These are phyloP conservation scores for Serendipita indica DNA, from an alignment of 768 basidiomycete species.

Conservation along the genomic window DNA sequence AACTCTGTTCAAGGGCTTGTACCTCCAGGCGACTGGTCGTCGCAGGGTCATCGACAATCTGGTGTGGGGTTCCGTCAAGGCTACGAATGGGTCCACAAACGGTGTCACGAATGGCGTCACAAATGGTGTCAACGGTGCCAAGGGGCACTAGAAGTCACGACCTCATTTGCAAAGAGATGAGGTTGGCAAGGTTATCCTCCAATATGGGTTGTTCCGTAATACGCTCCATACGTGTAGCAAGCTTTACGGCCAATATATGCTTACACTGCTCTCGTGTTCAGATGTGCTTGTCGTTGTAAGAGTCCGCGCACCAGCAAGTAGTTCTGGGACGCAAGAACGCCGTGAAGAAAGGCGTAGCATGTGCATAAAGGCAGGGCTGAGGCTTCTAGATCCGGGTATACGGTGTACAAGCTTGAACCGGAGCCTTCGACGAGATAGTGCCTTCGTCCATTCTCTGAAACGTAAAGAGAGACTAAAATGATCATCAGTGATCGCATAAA, in stretches of 20 bases:
- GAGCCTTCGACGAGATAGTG: not conserved
- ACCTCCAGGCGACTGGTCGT: slow-evolving; percentile 2
- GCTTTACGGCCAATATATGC: not conserved
- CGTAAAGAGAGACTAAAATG: not conserved
- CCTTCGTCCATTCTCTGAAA: not conserved
- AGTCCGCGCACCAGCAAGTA: not conserved
- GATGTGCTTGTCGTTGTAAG: not conserved
- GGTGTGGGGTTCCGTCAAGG: not conserved
- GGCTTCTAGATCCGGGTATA: not conserved
- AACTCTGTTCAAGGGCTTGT: slow-evolving; percentile 31
- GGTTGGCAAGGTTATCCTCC: not conserved
- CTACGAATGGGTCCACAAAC: not conserved
- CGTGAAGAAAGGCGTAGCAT: slow-evolving; percentile 1
- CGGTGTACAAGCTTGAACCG: not conserved
- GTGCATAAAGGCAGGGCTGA: not conserved
- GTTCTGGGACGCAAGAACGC: not conserved
- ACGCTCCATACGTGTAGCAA: not conserved
- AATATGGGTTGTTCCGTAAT: not conserved
- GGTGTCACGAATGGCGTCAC: too few species aligned
- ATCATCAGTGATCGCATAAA: not conserved
- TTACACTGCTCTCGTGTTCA: not conserved
- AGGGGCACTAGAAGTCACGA: not conserved
- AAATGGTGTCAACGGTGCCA: not conserved
- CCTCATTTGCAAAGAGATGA: not conserved
- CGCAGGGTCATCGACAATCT: not conserved